Evolutionary conservation across 305 asterid genomes (phyloP).

Genomic region (Fraxinus angustifolia): DNA sequence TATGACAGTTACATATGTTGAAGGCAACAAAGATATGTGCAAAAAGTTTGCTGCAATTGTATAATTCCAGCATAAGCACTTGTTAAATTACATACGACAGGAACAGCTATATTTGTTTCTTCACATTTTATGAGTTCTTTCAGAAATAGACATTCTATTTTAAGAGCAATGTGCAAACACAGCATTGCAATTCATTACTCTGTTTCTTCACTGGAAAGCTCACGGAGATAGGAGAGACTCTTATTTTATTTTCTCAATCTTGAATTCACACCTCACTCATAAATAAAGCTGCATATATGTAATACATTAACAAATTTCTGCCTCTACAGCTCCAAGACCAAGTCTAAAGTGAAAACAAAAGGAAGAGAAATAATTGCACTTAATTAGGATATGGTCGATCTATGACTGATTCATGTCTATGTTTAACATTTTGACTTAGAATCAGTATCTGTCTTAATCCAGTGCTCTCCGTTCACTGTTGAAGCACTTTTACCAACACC

Average conservation of each 20-base stretch:
- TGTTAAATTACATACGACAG: constrained; percentile 26
- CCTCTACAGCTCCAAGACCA: constrained; percentile 59
- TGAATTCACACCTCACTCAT: constrained; percentile 25
- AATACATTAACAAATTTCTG: constrained; percentile 25
- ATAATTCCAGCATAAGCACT: constrained; percentile 26
- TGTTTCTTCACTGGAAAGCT: constrained; percentile 31
- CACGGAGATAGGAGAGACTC: constrained; percentile 37
- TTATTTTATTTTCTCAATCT: constrained; percentile 29
- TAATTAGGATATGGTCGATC: constrained; percentile 15
- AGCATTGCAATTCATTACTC: constrained; percentile 20
- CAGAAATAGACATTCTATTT: constrained; percentile 17
- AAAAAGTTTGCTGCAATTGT: constrained; percentile 15
- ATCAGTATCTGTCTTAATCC: constrained; percentile 58
- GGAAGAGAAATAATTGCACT: constrained; percentile 21
- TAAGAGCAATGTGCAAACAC: constrained; percentile 11
- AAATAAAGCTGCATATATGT: constrained; percentile 20
- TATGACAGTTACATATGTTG: constrained; percentile 7
- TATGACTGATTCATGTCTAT: constrained; percentile 17
- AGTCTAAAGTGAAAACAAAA: constrained; percentile 22
- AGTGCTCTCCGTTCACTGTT: constrained; percentile 37
- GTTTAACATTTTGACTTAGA: constrained; percentile 41
- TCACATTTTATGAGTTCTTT: constrained; percentile 19
- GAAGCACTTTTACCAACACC: constrained; percentile 32
- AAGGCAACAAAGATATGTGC: background rate
- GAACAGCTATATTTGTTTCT: constrained; percentile 19